Conservation (phyloP, 768 basidiomycete species). For the Trametopsis cervina region DNA sequence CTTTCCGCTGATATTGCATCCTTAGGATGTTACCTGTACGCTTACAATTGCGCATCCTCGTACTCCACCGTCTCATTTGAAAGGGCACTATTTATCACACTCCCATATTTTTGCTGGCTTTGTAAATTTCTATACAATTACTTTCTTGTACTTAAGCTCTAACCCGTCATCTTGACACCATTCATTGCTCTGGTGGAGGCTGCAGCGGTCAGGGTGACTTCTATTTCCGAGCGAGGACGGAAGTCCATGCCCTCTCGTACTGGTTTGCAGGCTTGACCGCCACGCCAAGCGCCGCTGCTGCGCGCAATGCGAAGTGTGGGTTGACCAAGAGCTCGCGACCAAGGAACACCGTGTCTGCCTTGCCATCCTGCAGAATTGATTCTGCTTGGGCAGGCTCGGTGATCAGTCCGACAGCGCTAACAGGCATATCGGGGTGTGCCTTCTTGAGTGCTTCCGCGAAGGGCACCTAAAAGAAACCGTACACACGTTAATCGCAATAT, state of each 20-base stretch:
- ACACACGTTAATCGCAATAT: background rate
- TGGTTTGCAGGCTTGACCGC: conserved; percentile 67
- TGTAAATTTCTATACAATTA: too few relatives aligned
- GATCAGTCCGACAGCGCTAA: conserved; percentile 71
- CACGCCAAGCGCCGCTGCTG: conserved; percentile 57
- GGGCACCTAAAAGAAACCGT: conserved; percentile 38
- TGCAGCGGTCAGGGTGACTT: background rate
- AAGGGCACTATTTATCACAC: too few relatives aligned
- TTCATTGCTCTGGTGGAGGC: too few relatives aligned
- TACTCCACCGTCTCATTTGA: too few relatives aligned
- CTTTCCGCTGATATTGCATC: too few relatives aligned
- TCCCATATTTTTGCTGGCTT: too few relatives aligned
- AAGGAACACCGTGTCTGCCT: conserved; percentile 63
- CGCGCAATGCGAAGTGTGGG: conserved; percentile 56
- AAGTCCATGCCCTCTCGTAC: conserved; percentile 54
- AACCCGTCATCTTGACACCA: too few relatives aligned
- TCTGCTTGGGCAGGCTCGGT: conserved; percentile 53
- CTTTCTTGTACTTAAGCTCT: too few relatives aligned
- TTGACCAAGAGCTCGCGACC: conserved; percentile 62
- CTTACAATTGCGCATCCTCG: too few relatives aligned
- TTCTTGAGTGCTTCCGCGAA: conserved; percentile 64
- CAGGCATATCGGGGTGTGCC: conserved; percentile 43
- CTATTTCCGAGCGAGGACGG: conserved; percentile 1
- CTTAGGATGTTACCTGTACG: too few relatives aligned
- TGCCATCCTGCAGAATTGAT: conserved; percentile 52